Evolutionary conservation across 768 basidiomycete species (phyloP), one percentile per base, ranked within the genome.

Genomic region (Rhizopogon vinicolor): DNA sequence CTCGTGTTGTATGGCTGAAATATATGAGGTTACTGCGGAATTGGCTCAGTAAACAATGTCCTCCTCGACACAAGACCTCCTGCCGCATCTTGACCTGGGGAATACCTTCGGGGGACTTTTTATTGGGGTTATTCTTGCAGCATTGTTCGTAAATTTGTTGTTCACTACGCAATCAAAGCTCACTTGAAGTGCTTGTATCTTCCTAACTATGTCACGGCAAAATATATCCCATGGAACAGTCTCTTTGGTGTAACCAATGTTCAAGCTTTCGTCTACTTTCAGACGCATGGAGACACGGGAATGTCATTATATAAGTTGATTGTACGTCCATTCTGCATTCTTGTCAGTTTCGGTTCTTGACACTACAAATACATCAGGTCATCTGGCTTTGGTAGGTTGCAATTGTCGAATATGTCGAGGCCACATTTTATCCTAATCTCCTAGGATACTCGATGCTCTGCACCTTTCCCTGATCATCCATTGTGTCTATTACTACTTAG

Each of bases 381-480:
- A 14, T 29, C 42, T 57, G 28, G 22, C 50, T 57, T 10, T 57
- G 55, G 55, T 57, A 13, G 41, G 55, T 9, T 7, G 9, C 10
- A 5, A 14, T 54, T 33, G 5, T 52, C 13, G 13, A 28, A 13
- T 19, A 40, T 19, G 19, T 29, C 25, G 16, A 28, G 13, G 25
- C 14, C 9, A 13, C 8, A 19, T 4, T 41, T 8, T 19, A 19
- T 9, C 40, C 18, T 41, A 9, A 39, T 7, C 14, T 0, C 18
- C n/a, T 42, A 75, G 75, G 74, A 18, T 68, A 8, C 62, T 75
- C 13, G 73, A 74, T 58, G 67, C 68, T 8, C 54, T 73, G 10
- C 72, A 74, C 41, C 58, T 74, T 28, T 66, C 63, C 0, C 61
- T 75, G 19, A 60, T 73, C 29, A 67, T 71, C 2, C 70, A 74